Conservation (phyloP, 2,329 filamentous ascomycete genomes). For the Ilyonectria mors-panacis region DNA sequence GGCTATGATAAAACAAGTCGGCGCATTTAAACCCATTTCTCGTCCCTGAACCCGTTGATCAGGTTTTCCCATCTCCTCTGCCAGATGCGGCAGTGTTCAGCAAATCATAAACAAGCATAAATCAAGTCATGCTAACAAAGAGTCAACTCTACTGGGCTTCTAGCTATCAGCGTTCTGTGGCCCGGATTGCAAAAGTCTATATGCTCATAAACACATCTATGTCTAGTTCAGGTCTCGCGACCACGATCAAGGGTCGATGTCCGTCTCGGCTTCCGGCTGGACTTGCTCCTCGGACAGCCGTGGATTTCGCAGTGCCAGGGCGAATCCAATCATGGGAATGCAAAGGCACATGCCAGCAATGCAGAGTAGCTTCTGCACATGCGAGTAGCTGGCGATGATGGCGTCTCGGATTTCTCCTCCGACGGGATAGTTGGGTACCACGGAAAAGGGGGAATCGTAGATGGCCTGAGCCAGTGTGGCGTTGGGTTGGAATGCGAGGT, state of each 20-base stretch:
- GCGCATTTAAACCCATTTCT: too few relatives aligned
- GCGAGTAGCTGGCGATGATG: constrained; percentile 61
- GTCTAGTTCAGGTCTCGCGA: background rate
- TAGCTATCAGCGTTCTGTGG: background rate
- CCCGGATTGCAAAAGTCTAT: background rate
- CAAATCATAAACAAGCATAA: background rate
- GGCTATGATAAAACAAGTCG: too few relatives aligned
- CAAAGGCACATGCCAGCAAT: constrained; percentile 63
- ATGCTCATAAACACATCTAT: background rate
- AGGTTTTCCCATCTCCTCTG: background rate
- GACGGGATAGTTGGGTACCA: constrained; percentile 54
- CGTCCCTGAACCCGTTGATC: too few relatives aligned
- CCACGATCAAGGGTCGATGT: background rate
- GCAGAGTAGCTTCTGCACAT: constrained; percentile 61
- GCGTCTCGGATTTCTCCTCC: constrained; percentile 61
- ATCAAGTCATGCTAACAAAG: constrained; percentile 2
- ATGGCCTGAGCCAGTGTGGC: constrained; percentile 53
- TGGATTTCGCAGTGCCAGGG: constrained; percentile 60
- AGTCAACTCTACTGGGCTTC: background rate
- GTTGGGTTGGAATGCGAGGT: constrained; percentile 54
- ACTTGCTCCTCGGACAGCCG: constrained; percentile 56
- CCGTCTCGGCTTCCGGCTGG: constrained; percentile 41
- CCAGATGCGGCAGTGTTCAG: background rate
- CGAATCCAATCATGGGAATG: constrained; percentile 63
- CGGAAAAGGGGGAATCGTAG: constrained; percentile 56